phyloP scores from a whole-genome alignment of 2,329 filamentous ascomycete species.

The Aspergillus tubingensis region DNA sequence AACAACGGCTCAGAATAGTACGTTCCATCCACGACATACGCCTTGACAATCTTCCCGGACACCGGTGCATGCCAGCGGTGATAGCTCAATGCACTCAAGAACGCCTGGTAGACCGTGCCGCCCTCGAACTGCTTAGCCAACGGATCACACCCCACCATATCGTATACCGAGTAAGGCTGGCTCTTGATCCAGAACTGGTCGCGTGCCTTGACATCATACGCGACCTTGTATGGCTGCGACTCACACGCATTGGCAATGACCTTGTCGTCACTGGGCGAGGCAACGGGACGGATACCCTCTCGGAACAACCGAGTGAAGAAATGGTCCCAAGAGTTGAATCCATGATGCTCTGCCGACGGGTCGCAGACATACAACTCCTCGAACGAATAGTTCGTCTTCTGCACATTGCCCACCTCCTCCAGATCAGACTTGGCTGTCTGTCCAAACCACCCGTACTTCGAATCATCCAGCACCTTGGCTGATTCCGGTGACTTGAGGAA shows the following conservation, averaged over 20 bases:
- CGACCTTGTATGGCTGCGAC: constrained; percentile 59
- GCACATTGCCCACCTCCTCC: constrained; percentile 1
- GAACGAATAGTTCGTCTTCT: constrained; percentile 10
- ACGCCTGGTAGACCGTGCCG: constrained; percentile 71
- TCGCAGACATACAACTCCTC: constrained; percentile 25
- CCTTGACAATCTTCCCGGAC: constrained; percentile 60
- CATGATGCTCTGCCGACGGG: constrained; percentile 34
- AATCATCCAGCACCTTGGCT: constrained; percentile 49
- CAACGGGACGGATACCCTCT: constrained; percentile 59
- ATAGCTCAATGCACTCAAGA: constrained; percentile 67
- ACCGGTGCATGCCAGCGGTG: constrained; percentile 74
- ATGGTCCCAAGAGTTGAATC: constrained; percentile 68
- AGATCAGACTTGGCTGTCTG: constrained; percentile 48
- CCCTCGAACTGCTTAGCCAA: constrained; percentile 57
- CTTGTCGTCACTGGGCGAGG: constrained; percentile 51
- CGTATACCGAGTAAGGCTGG: constrained; percentile 65
- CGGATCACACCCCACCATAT: constrained; percentile 63
- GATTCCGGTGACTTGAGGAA: constrained; percentile 57
- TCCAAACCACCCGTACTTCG: constrained; percentile 58
- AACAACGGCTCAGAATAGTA: constrained; percentile 67
- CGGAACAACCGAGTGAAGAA: constrained; percentile 67
- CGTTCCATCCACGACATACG: constrained; percentile 62
- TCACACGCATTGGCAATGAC: constrained; percentile 68
- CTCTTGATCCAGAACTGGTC: constrained; percentile 70
- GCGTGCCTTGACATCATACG: constrained; percentile 53